These are phyloP conservation scores for Lithocarpus polystachyus DNA, from an alignment of 306 rosid genomes.

Conservation along the genomic window DNA sequence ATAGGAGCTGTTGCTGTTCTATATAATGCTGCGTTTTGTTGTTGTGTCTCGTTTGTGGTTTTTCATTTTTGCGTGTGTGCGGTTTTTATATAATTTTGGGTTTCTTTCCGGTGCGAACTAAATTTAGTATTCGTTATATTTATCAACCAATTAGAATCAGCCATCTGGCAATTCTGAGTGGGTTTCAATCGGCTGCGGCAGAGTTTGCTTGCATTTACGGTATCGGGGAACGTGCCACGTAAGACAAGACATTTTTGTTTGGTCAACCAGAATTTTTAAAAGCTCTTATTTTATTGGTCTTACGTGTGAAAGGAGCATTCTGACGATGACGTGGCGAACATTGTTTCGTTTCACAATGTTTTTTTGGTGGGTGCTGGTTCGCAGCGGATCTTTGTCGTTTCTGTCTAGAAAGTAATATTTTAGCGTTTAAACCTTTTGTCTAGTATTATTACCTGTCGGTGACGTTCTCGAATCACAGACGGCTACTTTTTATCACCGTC, in stretches of 20 bases:
- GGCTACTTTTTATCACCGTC: slow-evolving; percentile 17
- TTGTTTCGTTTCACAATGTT: not conserved
- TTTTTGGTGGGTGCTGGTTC: slow-evolving; percentile 35
- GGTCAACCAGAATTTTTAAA: not conserved
- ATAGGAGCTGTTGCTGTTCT: too few species aligned
- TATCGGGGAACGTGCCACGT: not conserved
- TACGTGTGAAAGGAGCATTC: not conserved
- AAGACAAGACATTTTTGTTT: not conserved
- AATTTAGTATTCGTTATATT: not conserved
- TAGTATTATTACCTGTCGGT: slow-evolving; percentile 12
- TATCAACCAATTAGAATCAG: not conserved
- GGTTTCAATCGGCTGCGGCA: too few species aligned
- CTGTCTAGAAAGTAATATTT: not conserved
- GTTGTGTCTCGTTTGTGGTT: too few species aligned
- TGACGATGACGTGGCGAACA: slow-evolving; percentile 14
- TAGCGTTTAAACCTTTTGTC: not conserved
- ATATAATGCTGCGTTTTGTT: too few species aligned
- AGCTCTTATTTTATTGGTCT: not conserved
- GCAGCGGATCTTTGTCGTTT: slow-evolving; percentile 35
- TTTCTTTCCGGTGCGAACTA: slow-evolving; percentile 25
- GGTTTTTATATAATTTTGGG: slow-evolving; percentile 20
- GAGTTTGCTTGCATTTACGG: too few species aligned
- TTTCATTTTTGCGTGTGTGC: not conserved
- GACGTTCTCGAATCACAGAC: slow-evolving; percentile 7
- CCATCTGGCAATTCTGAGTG: slow-evolving; percentile 9